These are phyloP conservation scores for Aspergillus brasiliensis DNA, from an alignment of 2,329 filamentous ascomycete genomes.

Conservation along the genomic window DNA sequence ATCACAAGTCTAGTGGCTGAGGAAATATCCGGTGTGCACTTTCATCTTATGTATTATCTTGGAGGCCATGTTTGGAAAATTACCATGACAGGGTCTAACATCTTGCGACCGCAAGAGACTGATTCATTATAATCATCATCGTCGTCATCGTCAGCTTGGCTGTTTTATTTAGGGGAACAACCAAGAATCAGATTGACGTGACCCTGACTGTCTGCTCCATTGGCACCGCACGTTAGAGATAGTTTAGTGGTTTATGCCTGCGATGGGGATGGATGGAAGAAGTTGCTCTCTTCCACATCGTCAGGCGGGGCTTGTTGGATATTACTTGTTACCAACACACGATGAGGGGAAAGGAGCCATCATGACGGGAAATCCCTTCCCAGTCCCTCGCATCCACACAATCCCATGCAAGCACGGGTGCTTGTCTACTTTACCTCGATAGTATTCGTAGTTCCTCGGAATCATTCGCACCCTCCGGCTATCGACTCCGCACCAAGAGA, in stretches of 20 bases:
- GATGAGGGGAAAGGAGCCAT: background rate
- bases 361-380: background rate
- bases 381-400: background rate
- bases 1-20: background rate
- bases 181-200: background rate
- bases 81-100: background rate
- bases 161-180: background rate
- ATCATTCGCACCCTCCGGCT: background rate
- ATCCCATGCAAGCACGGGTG: background rate
- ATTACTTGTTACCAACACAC: slow-evolving; percentile 3
- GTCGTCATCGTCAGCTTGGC: too few relatives aligned
- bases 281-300: background rate
- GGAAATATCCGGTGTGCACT: background rate
- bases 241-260: background rate
- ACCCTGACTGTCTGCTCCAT: background rate
- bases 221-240: background rate
- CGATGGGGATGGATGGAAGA: background rate
- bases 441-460: background rate
- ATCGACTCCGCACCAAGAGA: background rate
- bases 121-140: too few relatives aligned
- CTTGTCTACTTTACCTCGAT: background rate
- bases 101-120: too few relatives aligned
- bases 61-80: background rate
- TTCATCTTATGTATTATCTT: too few relatives aligned
- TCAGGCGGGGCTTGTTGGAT: background rate